Percentiles rank a stretch among this genome's conserved stretches.
phyloP scores from a whole-genome alignment of 2,329 filamentous ascomycete genomes.

The Cladosporium halotolerans region DNA sequence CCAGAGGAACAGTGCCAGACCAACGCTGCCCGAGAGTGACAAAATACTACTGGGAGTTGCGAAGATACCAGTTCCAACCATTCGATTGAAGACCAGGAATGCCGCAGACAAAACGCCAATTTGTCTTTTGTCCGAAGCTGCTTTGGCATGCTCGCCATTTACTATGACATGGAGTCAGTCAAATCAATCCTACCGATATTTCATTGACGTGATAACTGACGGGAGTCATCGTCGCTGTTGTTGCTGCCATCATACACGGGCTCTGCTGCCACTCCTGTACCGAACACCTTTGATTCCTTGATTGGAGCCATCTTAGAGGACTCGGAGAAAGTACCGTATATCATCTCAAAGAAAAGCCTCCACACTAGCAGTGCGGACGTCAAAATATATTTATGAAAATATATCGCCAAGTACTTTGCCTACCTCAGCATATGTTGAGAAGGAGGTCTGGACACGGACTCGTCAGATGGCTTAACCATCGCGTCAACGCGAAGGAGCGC shows the following conservation, averaged over 20 bases:
- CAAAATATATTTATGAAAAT: background rate
- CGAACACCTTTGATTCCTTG: conserved; percentile 1
- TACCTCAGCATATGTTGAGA: background rate
- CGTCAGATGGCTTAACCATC: conserved; percentile 6
- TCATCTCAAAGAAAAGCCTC: conserved; percentile 4
- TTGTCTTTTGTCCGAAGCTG: conserved; percentile 29
- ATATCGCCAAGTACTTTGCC: too few relatives aligned
- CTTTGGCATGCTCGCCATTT: conserved; percentile 7
- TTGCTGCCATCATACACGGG: background rate
- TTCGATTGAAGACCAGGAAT: conserved; percentile 59
- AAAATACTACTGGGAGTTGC: conserved; percentile 57
- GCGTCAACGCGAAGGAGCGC: background rate
- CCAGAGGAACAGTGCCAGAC: conserved; percentile 58
- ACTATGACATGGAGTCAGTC: background rate
- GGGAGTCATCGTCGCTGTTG: conserved; percentile 1
- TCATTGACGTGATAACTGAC: background rate
- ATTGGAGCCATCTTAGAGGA: background rate
- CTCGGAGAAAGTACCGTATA: conserved; percentile 7
- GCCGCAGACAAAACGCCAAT: conserved; percentile 51
- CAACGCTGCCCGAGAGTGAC: conserved; percentile 53
- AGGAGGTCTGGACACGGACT: background rate
- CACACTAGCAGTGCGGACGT: background rate
- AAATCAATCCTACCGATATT: background rate
- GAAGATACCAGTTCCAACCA: conserved; percentile 63
- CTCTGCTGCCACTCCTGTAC: background rate